Percentiles rank a stretch among this genome's conserved stretches.
phyloP scores from a whole-genome alignment of 176 grass and related monocot genomes.

The Tuctoria greenei region DNA sequence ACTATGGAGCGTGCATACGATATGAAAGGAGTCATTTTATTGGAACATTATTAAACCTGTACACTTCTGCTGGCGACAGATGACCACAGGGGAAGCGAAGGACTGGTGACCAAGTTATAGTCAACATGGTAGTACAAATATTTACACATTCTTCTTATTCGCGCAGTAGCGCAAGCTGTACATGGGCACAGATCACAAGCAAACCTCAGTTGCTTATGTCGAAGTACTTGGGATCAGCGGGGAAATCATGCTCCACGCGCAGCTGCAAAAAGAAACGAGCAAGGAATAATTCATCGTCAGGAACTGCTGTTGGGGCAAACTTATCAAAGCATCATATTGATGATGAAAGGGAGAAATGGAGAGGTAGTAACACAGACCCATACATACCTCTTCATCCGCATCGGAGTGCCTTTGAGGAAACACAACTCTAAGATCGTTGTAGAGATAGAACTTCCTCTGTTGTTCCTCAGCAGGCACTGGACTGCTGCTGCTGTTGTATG shows the following conservation, averaged over 20 bases:
- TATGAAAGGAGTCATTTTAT: constrained; percentile 47
- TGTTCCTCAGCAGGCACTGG: constrained; percentile 41
- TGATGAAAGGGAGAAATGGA: no score
- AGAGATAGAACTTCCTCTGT: constrained; percentile 83
- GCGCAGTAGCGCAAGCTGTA: neutral
- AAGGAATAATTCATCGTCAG: neutral
- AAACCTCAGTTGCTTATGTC: constrained; percentile 81
- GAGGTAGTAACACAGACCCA: neutral
- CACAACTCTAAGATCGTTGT: constrained; percentile 96
- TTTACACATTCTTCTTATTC: constrained; percentile 44
- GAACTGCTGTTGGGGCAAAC: neutral
- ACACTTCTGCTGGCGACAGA: constrained; percentile 51
- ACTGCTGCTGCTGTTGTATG: constrained; percentile 19
- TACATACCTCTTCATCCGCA: constrained; percentile 93
- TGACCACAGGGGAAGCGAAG: constrained; percentile 10
- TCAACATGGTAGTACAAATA: constrained; percentile 40
- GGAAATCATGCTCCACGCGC: constrained; percentile 84
- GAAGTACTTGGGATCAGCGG: constrained; percentile 96
- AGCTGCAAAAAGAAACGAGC: constrained; percentile 50
- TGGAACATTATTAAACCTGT: constrained; percentile 52
- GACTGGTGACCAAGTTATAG: constrained; percentile 4
- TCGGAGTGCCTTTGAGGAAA: constrained; percentile 96
- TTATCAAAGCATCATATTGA: neutral
- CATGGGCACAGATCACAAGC: no score
- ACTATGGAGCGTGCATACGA: neutral